These are phyloP conservation scores for Aspergillus phoenicis DNA, from an alignment of 2,329 filamentous ascomycete species.

Conservation along the genomic window DNA sequence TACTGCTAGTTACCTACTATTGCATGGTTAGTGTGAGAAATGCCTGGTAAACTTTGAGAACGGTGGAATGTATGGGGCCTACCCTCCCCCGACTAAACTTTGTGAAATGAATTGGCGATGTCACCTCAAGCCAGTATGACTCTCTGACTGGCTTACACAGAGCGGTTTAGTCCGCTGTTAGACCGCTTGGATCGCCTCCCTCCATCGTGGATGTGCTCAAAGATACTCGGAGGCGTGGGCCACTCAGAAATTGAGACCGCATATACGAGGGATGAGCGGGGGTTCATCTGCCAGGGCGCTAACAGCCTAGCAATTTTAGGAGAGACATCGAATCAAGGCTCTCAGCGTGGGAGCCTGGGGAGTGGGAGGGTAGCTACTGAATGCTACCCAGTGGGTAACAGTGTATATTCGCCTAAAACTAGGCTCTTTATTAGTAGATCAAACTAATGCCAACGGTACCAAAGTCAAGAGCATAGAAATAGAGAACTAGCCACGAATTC, in stretches of 20 bases:
- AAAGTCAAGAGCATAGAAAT: not conserved
- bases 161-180: not conserved
- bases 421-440: not conserved
- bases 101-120: slow-evolving; percentile 2
- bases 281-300: not conserved
- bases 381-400: not conserved
- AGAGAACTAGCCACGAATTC: not conserved
- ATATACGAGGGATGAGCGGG: slow-evolving; percentile 3
- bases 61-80: slow-evolving; percentile 8
- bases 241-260: not conserved
- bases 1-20: not conserved
- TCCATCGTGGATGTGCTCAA: not conserved
- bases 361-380: not conserved
- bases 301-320: not conserved
- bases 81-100: not conserved
- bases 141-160: slow-evolving; percentile 1
- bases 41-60: slow-evolving; percentile 5
- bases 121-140: not conserved
- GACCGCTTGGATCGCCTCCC: slow-evolving; percentile 1
- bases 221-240: not conserved
- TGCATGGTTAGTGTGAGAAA: not conserved
- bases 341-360: not conserved
- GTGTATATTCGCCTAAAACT: not conserved
- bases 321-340: not conserved
- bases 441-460: slow-evolving; percentile 6